Evolutionary conservation across 2,329 filamentous ascomycete species (phyloP), one percentile per base, ranked within the genome.

Genomic region (Arthrobotrys sphaeroides): DNA sequence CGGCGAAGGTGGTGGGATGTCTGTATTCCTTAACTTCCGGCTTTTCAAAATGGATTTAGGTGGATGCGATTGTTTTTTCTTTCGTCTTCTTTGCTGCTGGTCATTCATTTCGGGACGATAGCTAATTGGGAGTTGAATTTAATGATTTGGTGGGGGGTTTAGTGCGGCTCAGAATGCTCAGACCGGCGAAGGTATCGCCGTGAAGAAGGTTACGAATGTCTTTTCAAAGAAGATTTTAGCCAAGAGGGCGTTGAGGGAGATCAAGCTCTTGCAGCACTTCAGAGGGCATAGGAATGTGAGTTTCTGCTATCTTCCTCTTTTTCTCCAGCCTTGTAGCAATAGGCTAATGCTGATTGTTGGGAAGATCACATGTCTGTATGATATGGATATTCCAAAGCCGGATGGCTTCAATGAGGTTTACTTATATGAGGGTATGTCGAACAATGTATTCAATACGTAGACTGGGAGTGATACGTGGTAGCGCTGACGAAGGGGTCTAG

Each of bases 151-250:
- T 42, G 33, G 33, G 18, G 10, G 60, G n/a, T n/a, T n/a, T 78
- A 97, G 94, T 84, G 94, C 95, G 75, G 95, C 95, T 67, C 92
- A 93, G 79, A 97, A 98, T 86, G 90, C 89, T 82, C 89, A 93
- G 83, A 96, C 91, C 31, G 90, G 89, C 81, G 95, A 99, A 83
- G 94, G 94, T 42, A 94, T 99, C 77, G 95, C 95, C 81, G 95
- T 99, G 87, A 99, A 99, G 85, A 99, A 99, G 85, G 93, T 99
- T 83, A 99, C 95, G 86, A 99, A 99, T 91, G 94, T 99, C 81
- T 99, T 99, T 85, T 97, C 93, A 88, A 99, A 99, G 86, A 98
- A 98, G 89, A 99, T 99, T 80, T 88, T 99, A 79, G 95, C 95
- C 81, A 99, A 99, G 89, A 92, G 95, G 82, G 95, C 95, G 57